Percentiles rank a stretch among this genome's conserved stretches.
Conservation (phyloP, 208 protist genomes). For the Novymonas esmeraldas region DNA sequence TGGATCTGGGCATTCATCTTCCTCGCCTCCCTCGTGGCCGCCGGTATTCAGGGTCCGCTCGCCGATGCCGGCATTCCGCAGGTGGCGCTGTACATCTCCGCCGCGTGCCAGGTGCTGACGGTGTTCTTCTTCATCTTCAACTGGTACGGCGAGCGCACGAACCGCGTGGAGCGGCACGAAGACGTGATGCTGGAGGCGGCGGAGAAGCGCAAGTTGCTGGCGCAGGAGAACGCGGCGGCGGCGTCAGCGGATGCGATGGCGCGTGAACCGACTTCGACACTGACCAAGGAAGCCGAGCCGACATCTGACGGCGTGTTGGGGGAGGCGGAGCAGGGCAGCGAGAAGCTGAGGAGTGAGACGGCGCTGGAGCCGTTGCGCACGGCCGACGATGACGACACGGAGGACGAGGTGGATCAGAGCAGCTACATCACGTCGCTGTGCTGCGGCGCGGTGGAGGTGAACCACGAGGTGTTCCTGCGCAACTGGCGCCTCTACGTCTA, state of each 20-base stretch:
- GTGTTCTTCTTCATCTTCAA: constrained; percentile 64
- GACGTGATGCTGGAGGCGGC: constrained; percentile 26
- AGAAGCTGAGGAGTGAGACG: too few species aligned
- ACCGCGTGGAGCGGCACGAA: constrained; percentile 46
- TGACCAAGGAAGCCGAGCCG: background rate
- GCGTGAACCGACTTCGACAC: background rate
- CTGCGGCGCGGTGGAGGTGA: constrained; percentile 23
- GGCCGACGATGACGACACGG: background rate
- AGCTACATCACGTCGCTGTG: constrained; percentile 22
- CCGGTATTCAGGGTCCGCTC: constrained; percentile 15
- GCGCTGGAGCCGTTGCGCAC: background rate
- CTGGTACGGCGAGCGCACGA: constrained; percentile 64
- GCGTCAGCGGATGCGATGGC: background rate
- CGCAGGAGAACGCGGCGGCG: background rate
- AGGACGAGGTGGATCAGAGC: constrained; percentile 6
- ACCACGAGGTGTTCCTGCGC: constrained; percentile 22
- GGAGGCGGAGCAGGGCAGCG: too few species aligned
- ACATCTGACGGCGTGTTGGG: background rate
- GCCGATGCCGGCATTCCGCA: constrained; percentile 31
- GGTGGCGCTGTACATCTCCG: constrained; percentile 48
- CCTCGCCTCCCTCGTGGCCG: constrained; percentile 33
- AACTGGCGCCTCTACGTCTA: constrained; percentile 34
- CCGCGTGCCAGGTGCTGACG: constrained; percentile 47
- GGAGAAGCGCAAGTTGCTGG: too few species aligned
- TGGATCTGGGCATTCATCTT: constrained; percentile 61